A percentile compares a stretch with the other conserved stretches of the same genome.
These are phyloP conservation scores for Thalassiosira livingstoniorum DNA, from an alignment of 352 stramenopile species.

Conservation along the genomic window DNA sequence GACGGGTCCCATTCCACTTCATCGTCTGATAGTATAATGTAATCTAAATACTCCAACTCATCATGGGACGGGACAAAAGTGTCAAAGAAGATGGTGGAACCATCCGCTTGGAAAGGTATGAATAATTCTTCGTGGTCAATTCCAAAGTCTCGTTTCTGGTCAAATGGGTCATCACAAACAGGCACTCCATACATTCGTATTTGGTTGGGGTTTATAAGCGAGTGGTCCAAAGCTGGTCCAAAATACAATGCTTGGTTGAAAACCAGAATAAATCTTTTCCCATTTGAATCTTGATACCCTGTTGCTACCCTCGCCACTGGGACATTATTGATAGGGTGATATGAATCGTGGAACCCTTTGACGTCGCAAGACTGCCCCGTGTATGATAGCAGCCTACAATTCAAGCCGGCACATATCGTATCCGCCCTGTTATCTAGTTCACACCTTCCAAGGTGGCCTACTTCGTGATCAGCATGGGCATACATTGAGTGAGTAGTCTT, in stretches of 20 bases:
- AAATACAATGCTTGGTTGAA: slow-evolving; percentile 40
- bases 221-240: slow-evolving; percentile 37
- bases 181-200: slow-evolving; percentile 42
- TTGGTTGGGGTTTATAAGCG: slow-evolving; percentile 54
- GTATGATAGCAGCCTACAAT: not conserved
- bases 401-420: slow-evolving; percentile 14
- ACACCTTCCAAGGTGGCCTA: no score
- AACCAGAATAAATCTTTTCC: slow-evolving; percentile 24
- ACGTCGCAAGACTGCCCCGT: slow-evolving; percentile 22
- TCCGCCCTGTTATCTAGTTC: slow-evolving; percentile 32
- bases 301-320: slow-evolving; percentile 23
- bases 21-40: slow-evolving; percentile 23
- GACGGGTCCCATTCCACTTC: slow-evolving; percentile 24
- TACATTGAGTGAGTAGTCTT: not conserved
- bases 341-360: slow-evolving; percentile 19
- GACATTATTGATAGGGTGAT: slow-evolving; percentile 10
- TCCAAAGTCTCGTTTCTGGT: not conserved
- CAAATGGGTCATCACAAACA: slow-evolving; percentile 38
- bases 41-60: slow-evolving; percentile 16
- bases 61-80: slow-evolving; percentile 7
- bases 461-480: no score
- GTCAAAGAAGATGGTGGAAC: slow-evolving; percentile 20
- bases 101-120: slow-evolving; percentile 11
- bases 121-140: slow-evolving; percentile 23
- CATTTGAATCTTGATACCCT: not conserved